Evolutionary conservation across 2,329 filamentous ascomycete species (phyloP), one percentile per base, ranked within the genome.

Genomic region (Colletotrichum magnum): DNA sequence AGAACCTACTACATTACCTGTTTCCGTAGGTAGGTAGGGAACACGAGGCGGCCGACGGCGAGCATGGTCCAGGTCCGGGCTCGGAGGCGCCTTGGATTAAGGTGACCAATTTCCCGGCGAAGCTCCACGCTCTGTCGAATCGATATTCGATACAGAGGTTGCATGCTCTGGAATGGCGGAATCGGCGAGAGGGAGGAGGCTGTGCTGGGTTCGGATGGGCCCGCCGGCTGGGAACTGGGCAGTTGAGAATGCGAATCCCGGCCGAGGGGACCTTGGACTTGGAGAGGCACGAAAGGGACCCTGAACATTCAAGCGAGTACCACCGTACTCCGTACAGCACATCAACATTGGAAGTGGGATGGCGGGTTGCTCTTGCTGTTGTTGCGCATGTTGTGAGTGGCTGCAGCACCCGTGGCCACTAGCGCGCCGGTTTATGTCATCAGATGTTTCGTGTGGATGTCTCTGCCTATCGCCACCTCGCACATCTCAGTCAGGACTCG

Each of bases 401-500:
- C 54, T 64, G 28, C 56, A 26, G 26, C 18, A 16, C 7, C 41
- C n/a, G 24, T n/a, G 47, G 47, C 21, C 12, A 47, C 65, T 69
- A 48, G 66, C 50, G 66, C 54, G 66, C 54, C 7, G 43, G 62
- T 52, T 69, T 69, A 66, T 69, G 67, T 67, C 67, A 69, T 69
- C 62, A 61, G 36, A 61, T 69, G 67, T 61, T 69, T 69, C 62
- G 54, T 41, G 41, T 65, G 60, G 53, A 13, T 13, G 32, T n/a
- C 43, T 65, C 48, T 43, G 48, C 24, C 12, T n/a, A 28, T 51
- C 58, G 47, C 47, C 58, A 41, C 48, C 58, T 41, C 48, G 45
- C 58, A 12, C 41, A n/a, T 43, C 32, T 43, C 41, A 9, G 36
- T 39, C 7, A 7, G 13, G 36, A 9, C 7, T 39, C 7, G 36